Evolutionary conservation across 139 green algal species (phyloP).

Genomic region (Parachlorella kessleri): DNA sequence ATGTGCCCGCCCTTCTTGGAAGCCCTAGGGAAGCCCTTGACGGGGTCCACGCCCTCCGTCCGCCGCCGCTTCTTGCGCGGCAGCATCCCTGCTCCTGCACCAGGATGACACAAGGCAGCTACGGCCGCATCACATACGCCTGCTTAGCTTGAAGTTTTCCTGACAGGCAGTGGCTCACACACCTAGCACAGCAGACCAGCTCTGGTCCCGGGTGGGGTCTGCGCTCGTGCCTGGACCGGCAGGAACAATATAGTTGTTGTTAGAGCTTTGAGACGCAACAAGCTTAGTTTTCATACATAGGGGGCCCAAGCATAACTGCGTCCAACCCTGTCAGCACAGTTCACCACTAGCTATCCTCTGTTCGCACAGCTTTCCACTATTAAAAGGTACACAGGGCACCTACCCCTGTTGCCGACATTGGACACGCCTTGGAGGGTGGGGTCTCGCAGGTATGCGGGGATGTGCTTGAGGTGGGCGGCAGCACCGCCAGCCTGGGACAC

Average conservation of each 20-base stretch:
- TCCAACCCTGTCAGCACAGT: background rate
- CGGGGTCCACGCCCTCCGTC: slow-evolving; percentile 43
- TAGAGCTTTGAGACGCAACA: background rate
- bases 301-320: background rate
- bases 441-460: slow-evolving; percentile 80
- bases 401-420: slow-evolving; percentile 17
- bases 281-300: background rate
- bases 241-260: too few relatives aligned
- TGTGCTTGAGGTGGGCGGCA: slow-evolving; percentile 75
- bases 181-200: too few relatives aligned
- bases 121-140: too few relatives aligned
- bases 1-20: slow-evolving; percentile 41
- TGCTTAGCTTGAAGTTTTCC: too few relatives aligned
- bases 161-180: too few relatives aligned
- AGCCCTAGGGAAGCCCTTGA: slow-evolving; percentile 61
- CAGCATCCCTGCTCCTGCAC: slow-evolving; percentile 32
- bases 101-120: too few relatives aligned
- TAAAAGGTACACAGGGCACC: too few relatives aligned
- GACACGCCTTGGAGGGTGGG: slow-evolving; percentile 29
- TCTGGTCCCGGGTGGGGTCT: too few relatives aligned
- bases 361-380: too few relatives aligned
- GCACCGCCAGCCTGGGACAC: slow-evolving; percentile 31
- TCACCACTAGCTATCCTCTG: too few relatives aligned
- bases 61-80: slow-evolving; percentile 37
- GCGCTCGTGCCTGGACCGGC: too few relatives aligned